Base-by-base conservation (phyloP, 768 basidiomycete species). In the Postia placenta region DNA sequence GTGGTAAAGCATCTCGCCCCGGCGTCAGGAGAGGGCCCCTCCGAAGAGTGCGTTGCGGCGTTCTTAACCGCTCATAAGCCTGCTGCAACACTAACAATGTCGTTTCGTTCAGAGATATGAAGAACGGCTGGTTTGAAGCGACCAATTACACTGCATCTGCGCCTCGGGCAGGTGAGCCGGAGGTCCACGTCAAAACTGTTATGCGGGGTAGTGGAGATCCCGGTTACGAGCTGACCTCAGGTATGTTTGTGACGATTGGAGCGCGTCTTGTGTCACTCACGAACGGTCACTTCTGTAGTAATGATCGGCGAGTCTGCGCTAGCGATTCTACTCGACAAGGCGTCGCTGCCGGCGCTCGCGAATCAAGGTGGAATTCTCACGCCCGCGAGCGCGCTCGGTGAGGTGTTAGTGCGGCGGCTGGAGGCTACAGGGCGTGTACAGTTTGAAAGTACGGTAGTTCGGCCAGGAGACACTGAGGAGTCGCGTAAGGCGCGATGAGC, bases 251-350 rank as follows among this genome's bases (percentile, higher is more conserved):
- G 35, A 53, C 19, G 37, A 54, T 52, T 23, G 54, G 53, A 15
- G 27, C 26, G 12, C 27, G 15, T 19, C 4, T 33, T 4, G 23
- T 4, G 30, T 24, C 7, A 11, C 26, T 36, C 4, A 45, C 53
- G 41, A 30, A 11, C 35, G 22, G 45, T 40, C 47, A 26, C 7
- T 27, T 50, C 20, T 43, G n/a, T 52, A 86, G 88, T 80, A 37
- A 78, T 93, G 74, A 74, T 91, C n/a, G 69, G 78, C 0, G 91
- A 94, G 68, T 79, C 78, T 14, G 94, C 89, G 0, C 73, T 97
- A 12, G 75, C 77, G 15, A 69, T 94, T 43, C 69, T 84, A 15
- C 68, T 87, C 2, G 73, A 80, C 24, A 69, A 76, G 15, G 71
- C 68, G 14, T 61, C 69, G 3, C 75, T 92, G 1, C 78, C 90